A percentile compares a stretch with the other conserved stretches of the same genome.
phyloP scores from a whole-genome alignment of 306 rosid species.

The Rosa chinensis region DNA sequence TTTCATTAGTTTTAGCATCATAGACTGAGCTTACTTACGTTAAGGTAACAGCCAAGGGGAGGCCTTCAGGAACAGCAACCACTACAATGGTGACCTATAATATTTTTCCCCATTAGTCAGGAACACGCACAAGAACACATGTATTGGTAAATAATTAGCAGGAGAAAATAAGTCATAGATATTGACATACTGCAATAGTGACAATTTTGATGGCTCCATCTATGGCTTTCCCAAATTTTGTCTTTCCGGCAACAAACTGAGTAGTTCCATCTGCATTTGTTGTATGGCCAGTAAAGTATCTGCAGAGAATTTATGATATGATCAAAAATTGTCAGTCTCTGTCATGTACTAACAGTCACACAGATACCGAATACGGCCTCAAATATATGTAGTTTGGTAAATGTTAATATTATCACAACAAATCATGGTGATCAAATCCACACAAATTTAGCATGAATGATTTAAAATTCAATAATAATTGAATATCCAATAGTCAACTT shows the following conservation, averaged over 20 bases:
- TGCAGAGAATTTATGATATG: conserved; percentile 30
- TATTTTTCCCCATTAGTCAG: conserved; percentile 15
- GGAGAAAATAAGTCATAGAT: background rate
- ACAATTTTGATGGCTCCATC: conserved; percentile 88
- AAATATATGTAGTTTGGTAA: background rate
- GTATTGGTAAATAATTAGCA: background rate
- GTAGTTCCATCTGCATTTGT: conserved; percentile 37
- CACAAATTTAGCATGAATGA: background rate
- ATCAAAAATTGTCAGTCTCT: background rate
- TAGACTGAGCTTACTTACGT: conserved; percentile 54
- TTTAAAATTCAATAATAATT: background rate
- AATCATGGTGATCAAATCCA: background rate
- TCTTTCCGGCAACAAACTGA: conserved; percentile 65
- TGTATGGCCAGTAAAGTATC: conserved; percentile 91
- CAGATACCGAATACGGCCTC: background rate
- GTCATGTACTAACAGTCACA: background rate
- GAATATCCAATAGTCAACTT: background rate
- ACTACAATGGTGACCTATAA: conserved; percentile 88
- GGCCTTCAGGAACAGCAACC: conserved; percentile 98
- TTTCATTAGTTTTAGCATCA: background rate
- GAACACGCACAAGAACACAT: background rate
- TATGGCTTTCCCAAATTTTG: conserved; percentile 65
- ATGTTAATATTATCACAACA: background rate
- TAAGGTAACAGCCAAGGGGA: conserved; percentile 90
- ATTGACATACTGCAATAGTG: conserved; percentile 83